Conservation (phyloP, 2,329 filamentous ascomycete species). For the Aspergillus sp. region DNA sequence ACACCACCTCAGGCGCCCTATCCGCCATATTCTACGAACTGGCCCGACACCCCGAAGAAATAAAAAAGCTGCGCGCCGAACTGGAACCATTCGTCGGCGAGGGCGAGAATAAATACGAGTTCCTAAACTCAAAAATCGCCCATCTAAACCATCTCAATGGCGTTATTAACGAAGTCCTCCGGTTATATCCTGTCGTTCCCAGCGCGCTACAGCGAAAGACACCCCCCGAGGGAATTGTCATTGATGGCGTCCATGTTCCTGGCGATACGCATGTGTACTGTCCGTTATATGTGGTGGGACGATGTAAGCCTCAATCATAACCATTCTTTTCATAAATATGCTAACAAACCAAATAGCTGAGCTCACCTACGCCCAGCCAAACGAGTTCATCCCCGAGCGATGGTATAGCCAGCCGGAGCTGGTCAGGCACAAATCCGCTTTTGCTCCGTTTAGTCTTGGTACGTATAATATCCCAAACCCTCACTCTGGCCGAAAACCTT, state of each 20-base stretch:
- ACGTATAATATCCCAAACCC: neutral
- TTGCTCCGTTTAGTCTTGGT: constrained; percentile 37
- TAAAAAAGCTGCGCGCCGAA: constrained; percentile 33
- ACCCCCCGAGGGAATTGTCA: constrained; percentile 18
- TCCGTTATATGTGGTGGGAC: constrained; percentile 23
- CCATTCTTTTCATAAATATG: neutral
- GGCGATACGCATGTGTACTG: constrained; percentile 22
- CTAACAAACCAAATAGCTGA: constrained; percentile 19
- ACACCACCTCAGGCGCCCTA: constrained; percentile 44
- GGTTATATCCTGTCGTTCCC: constrained; percentile 14
- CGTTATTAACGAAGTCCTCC: constrained; percentile 16
- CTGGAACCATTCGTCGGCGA: constrained; percentile 21
- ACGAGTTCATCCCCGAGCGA: constrained; percentile 28
- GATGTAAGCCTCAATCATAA: constrained; percentile 17
- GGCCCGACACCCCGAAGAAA: constrained; percentile 27
- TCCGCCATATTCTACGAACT: constrained; percentile 44
- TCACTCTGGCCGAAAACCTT: too few relatives aligned
- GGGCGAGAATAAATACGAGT: neutral
- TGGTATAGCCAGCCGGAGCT: constrained; percentile 36
- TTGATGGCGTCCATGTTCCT: constrained; percentile 18
- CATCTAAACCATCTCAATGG: constrained; percentile 16
- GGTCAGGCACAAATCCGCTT: constrained; percentile 33
- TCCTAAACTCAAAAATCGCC: constrained; percentile 1
- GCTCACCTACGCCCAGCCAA: constrained; percentile 26
- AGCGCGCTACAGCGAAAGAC: constrained; percentile 11